These are phyloP conservation scores for Trypanosoma lewisi DNA, from an alignment of 208 protist genomes.

Conservation along the genomic window DNA sequence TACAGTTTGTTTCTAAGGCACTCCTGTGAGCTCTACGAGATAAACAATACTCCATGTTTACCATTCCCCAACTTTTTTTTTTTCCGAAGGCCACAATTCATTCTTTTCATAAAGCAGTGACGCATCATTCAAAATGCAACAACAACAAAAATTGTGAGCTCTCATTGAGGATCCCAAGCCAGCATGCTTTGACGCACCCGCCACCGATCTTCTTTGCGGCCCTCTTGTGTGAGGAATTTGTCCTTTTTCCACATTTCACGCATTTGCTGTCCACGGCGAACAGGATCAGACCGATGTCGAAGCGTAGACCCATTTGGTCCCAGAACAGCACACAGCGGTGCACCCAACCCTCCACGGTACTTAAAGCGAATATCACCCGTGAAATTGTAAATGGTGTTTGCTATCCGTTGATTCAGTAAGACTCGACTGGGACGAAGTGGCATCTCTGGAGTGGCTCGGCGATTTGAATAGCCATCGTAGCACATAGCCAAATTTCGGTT, in stretches of 20 bases:
- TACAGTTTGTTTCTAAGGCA: too few relatives aligned
- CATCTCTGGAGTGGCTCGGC: conserved; percentile 14
- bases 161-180: conserved; percentile 16
- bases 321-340: conserved; percentile 42
- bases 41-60: too few relatives aligned
- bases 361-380: conserved; percentile 78
- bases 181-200: conserved; percentile 27
- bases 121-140: too few relatives aligned
- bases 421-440: conserved; percentile 16
- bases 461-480: conserved; percentile 9
- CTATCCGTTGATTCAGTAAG: conserved; percentile 37
- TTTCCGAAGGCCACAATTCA: too few relatives aligned
- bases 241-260: conserved; percentile 69
- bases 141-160: too few relatives aligned
- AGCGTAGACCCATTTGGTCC: conserved; percentile 62
- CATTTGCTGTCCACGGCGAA: conserved; percentile 74
- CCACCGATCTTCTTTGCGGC: conserved; percentile 36
- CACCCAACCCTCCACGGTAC: conserved; percentile 37
- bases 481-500: background rate
- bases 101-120: too few relatives aligned
- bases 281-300: conserved; percentile 52
- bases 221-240: conserved; percentile 53
- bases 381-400: conserved; percentile 74
- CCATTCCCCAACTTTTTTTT: too few relatives aligned
- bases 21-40: too few relatives aligned